Conservation (phyloP, 768 basidiomycete species). For the Amanita phalloides region DNA sequence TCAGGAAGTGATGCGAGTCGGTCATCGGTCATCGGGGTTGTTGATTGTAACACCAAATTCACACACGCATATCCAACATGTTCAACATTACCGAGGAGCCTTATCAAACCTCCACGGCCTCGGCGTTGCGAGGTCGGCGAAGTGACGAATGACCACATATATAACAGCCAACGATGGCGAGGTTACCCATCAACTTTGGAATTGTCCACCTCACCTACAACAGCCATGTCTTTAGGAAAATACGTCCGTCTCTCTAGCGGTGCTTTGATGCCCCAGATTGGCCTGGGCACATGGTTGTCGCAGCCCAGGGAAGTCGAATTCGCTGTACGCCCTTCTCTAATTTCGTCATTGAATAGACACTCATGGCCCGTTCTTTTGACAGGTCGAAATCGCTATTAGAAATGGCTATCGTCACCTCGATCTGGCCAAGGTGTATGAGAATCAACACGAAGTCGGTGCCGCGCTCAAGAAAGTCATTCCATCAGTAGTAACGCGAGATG, state of each 20-base stretch:
- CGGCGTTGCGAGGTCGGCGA: too few relatives aligned
- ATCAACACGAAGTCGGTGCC: conserved; percentile 68
- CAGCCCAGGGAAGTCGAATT: conserved; percentile 69
- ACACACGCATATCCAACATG: too few relatives aligned
- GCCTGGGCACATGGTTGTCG: conserved; percentile 77
- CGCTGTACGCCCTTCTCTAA: conserved; percentile 32
- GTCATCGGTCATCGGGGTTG: too few relatives aligned
- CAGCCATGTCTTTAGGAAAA: conserved; percentile 32
- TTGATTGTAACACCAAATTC: too few relatives aligned
- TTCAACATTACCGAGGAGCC: too few relatives aligned
- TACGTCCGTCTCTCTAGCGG: conserved; percentile 33
- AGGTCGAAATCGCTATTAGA: conserved; percentile 63
- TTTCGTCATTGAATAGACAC: background rate
- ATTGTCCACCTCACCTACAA: background rate
- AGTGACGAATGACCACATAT: background rate
- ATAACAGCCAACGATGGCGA: conserved; percentile 7
- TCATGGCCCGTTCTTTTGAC: background rate
- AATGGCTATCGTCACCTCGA: conserved; percentile 82
- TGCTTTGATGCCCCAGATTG: conserved; percentile 58
- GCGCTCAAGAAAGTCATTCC: conserved; percentile 72
- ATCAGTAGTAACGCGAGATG: conserved; percentile 67
- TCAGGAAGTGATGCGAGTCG: too few relatives aligned
- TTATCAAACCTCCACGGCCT: too few relatives aligned
- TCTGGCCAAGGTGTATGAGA: conserved; percentile 69
- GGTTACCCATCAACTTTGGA: background rate